phyloP scores from a whole-genome alignment of 2,329 filamentous ascomycete genomes.

The Venturia effusa region DNA sequence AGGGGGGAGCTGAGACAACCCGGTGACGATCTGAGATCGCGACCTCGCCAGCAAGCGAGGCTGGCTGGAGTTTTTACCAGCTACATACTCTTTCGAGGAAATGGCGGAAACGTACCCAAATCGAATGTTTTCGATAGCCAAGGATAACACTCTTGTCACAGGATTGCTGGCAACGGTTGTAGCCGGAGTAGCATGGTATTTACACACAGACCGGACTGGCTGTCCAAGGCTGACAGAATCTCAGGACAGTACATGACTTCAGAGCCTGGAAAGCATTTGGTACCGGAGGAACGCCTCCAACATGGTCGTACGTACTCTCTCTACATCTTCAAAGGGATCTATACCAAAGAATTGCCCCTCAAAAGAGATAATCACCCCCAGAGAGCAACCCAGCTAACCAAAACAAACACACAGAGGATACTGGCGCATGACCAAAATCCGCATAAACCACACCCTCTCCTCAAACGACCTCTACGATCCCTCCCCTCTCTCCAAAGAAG shows the following conservation, averaged over 20 bases:
- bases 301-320: neutral
- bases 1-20: neutral
- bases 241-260: conserved; percentile 8
- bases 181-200: conserved; percentile 7
- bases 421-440: conserved; percentile 10
- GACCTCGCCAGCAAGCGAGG: neutral
- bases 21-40: neutral
- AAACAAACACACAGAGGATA: conserved; percentile 5
- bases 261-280: conserved; percentile 8
- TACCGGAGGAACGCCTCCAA: conserved; percentile 10
- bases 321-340: neutral
- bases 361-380: neutral
- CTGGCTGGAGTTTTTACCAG: neutral
- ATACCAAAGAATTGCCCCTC: neutral
- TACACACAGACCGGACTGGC: neutral
- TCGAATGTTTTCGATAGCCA: neutral
- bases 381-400: neutral
- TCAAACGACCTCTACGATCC: conserved; percentile 2
- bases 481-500: neutral
- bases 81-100: neutral
- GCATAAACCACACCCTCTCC: conserved; percentile 2
- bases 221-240: neutral
- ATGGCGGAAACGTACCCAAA: neutral
- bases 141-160: neutral
- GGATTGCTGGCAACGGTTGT: conserved; percentile 1